These are phyloP conservation scores for Candida piceae DNA, from an alignment of 805 yeast genomes.

Conservation along the genomic window DNA sequence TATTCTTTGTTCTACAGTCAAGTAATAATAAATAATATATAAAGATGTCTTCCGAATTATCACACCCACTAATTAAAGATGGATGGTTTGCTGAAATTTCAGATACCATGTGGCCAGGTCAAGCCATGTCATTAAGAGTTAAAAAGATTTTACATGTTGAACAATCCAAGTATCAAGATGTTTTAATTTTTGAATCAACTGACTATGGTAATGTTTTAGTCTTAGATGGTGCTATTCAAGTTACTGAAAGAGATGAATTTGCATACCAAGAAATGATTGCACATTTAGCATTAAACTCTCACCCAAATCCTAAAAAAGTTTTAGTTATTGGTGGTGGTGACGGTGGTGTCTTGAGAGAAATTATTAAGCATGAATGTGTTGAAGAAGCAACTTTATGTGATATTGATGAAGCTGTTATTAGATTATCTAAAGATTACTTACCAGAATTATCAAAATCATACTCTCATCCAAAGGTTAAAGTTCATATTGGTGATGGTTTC, in stretches of 20 bases:
- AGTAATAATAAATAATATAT: too few species aligned
- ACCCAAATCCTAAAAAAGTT: constrained; percentile 67
- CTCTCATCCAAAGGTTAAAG: constrained; percentile 58
- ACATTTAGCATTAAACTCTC: constrained; percentile 76
- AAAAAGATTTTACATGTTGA: constrained; percentile 61
- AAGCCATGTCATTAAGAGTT: constrained; percentile 66
- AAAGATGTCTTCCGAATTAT: constrained; percentile 13
- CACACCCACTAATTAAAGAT: constrained; percentile 49
- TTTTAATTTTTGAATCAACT: constrained; percentile 68
- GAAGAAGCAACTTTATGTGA: constrained; percentile 77
- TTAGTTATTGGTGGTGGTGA: constrained; percentile 95
- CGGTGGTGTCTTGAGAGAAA: constrained; percentile 90
- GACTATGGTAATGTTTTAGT: constrained; percentile 85
- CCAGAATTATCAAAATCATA: constrained; percentile 71
- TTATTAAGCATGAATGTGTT: constrained; percentile 58
- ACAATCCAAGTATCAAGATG: constrained; percentile 73
- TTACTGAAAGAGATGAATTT: constrained; percentile 88
- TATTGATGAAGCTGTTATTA: constrained; percentile 79
- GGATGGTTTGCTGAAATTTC: constrained; percentile 83
- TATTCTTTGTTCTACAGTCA: too few species aligned
- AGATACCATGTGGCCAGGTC: constrained; percentile 79
- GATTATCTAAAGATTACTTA: constrained; percentile 62
- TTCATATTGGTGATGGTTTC: constrained; percentile 80
- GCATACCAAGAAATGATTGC: constrained; percentile 92
- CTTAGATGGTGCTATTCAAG: constrained; percentile 85